Base-by-base conservation (phyloP, 2,329 filamentous ascomycete genomes). In the Aspergillus persii region DNA sequence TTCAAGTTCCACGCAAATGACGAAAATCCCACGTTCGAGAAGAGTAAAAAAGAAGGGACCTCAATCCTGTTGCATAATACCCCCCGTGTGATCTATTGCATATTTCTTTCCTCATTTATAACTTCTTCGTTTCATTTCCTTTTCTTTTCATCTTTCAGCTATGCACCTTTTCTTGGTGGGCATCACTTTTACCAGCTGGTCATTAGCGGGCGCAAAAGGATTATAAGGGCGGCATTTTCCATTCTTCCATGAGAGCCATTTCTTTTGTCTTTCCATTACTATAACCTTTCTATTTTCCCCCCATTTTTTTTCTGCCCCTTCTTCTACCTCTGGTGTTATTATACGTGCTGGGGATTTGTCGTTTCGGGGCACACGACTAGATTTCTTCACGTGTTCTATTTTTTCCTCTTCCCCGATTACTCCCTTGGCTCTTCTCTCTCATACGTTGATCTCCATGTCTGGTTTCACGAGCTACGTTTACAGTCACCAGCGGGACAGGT, bases 161-260 rank as follows among this genome's bases (percentile, higher is more conserved):
- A 70, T 68, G 65, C 60, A 68, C 62, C 39, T 50, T 50, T 54
- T 30, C 61, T 61, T 66, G 54, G 61, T 63, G 60, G 63, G 63
- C 30, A 46, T 63, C 70, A 62, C 63, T 60, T 67, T 68, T 68
- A 62, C 68, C 65, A 69, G 69, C 68, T 72, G 64, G 65, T 72
- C 69, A 73, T 74, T 71, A 75, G 72, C 71, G 71, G 72, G 72
- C 72, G 72, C 71, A 72, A 69, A 30, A 68, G 68, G 65, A 60
- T 69, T 64, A 68, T 63, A 68, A 64, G 69, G 70, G 70, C 67
- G 72, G 72, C 68, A 71, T 71, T 48, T 60, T 51, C 52, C 52
- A 58, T 56, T 60, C 54, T 57, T 54, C 31, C 33, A 53, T 53
- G 53, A 60, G 31, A 50, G 49, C n/a, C 50, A 27, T 56, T 53